phyloP scores from a whole-genome alignment of 176 grass and related monocot species.

The Eleusine indica region DNA sequence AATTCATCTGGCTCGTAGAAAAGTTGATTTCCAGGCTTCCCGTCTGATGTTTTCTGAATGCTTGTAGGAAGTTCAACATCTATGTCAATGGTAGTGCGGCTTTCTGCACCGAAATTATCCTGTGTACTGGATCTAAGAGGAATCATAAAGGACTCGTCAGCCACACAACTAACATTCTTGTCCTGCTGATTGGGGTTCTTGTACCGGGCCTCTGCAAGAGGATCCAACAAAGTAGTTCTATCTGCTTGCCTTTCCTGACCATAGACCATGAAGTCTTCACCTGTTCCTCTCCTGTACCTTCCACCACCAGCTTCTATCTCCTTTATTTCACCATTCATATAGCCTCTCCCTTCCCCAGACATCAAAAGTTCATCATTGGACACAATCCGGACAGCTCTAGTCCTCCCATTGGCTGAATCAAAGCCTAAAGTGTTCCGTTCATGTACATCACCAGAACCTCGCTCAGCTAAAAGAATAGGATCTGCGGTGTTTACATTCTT shows the following conservation, averaged over 20 bases:
- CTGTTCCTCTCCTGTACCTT: conserved; percentile 56
- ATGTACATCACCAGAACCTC: conserved; percentile 53
- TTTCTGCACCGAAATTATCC: conserved; percentile 55
- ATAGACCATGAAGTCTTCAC: conserved; percentile 76
- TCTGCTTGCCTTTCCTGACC: conserved; percentile 60
- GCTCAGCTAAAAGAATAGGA: conserved; percentile 63
- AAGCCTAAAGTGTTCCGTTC: conserved; percentile 52
- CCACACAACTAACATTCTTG: conserved; percentile 52
- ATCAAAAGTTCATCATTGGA: conserved; percentile 82
- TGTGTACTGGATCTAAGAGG: conserved; percentile 67
- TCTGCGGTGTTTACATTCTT: conserved; percentile 57
- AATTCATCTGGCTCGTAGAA: conserved; percentile 89
- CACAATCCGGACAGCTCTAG: conserved; percentile 46
- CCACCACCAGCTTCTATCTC: conserved; percentile 78
- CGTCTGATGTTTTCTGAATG: conserved; percentile 39
- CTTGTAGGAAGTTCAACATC: conserved; percentile 68
- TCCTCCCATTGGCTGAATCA: conserved; percentile 72
- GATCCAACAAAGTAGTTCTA: conserved; percentile 63
- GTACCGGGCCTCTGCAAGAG: conserved; percentile 64
- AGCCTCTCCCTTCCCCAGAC: conserved; percentile 52
- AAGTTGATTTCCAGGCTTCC: conserved; percentile 52
- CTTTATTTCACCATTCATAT: conserved; percentile 66
- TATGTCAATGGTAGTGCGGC: conserved; percentile 71
- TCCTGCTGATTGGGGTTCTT: conserved; percentile 48
- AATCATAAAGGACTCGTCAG: conserved; percentile 89